A percentile compares a stretch with the other conserved stretches of the same genome.
These are phyloP conservation scores for Cladophialophora yegresii DNA, from an alignment of 2,329 filamentous ascomycete species.

Conservation along the genomic window DNA sequence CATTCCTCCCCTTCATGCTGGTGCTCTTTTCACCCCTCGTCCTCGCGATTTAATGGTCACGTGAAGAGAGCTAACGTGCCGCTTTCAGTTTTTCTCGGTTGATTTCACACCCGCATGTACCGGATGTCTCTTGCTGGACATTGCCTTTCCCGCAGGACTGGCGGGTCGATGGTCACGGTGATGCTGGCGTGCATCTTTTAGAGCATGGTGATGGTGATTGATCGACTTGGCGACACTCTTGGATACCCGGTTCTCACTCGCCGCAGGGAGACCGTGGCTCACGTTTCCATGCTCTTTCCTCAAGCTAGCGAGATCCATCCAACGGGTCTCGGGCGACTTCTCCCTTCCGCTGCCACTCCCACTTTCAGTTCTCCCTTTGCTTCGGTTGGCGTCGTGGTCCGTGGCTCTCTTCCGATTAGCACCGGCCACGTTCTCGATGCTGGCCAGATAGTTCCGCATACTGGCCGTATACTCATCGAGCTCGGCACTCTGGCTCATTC, in stretches of 20 bases:
- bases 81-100: slow-evolving; percentile 46
- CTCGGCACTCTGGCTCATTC: slow-evolving; percentile 26
- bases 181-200: slow-evolving; percentile 19
- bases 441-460: slow-evolving; percentile 34
- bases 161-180: slow-evolving; percentile 14
- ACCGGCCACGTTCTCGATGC: slow-evolving; percentile 13
- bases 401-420: slow-evolving; percentile 22
- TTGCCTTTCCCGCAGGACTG: slow-evolving; percentile 8
- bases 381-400: slow-evolving; percentile 19
- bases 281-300: slow-evolving; percentile 24
- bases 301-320: slow-evolving; percentile 34
- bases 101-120: slow-evolving; percentile 24
- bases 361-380: slow-evolving; percentile 7
- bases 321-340: slow-evolving; percentile 33
- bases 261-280: slow-evolving; percentile 12
- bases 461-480: slow-evolving; percentile 36
- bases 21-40: neutral
- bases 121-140: slow-evolving; percentile 13
- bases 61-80: slow-evolving; percentile 21
- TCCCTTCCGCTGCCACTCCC: slow-evolving; percentile 19
- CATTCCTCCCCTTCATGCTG: slow-evolving; percentile 15
- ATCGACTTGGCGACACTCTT: slow-evolving; percentile 17
- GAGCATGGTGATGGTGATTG: slow-evolving; percentile 9
- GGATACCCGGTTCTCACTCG: slow-evolving; percentile 13
- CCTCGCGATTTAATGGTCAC: neutral